These are phyloP conservation scores for Inonotus obliquus DNA, from an alignment of 1,284 basidiomycete species.

Conservation along the genomic window DNA sequence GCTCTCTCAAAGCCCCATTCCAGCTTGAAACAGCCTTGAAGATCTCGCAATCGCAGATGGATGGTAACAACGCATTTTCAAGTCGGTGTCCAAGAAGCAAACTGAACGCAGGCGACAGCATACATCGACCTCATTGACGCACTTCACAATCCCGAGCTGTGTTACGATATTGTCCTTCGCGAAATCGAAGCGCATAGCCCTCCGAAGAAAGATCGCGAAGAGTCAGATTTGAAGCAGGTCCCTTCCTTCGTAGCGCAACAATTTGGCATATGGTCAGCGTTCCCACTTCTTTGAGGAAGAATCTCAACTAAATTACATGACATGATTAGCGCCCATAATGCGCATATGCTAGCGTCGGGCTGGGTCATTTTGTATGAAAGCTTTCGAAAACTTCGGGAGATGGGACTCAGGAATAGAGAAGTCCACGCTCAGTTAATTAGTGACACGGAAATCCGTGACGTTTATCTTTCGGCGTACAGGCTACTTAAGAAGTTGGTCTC, in stretches of 20 bases:
- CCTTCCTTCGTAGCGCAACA: conserved; percentile 49
- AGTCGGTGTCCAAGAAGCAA: background rate
- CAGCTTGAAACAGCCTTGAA: conserved; percentile 54
- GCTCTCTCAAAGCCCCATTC: conserved; percentile 54
- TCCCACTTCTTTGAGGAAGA: background rate
- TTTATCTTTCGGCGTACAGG: conserved; percentile 61
- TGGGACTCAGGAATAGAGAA: conserved; percentile 48
- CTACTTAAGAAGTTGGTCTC: conserved; percentile 54
- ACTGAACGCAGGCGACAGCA: conserved; percentile 32
- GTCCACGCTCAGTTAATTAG: conserved; percentile 47
- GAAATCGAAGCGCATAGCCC: conserved; percentile 50
- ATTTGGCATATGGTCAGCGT: conserved; percentile 52
- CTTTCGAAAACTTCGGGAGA: conserved; percentile 46
- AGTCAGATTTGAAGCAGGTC: conserved; percentile 34
- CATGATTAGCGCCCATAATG: conserved; percentile 62
- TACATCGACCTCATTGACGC: conserved; percentile 62
- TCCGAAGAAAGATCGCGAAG: conserved; percentile 28
- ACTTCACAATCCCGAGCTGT: conserved; percentile 58
- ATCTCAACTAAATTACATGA: background rate
- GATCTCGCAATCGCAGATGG: conserved; percentile 66
- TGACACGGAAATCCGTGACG: conserved; percentile 44
- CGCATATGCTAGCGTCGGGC: conserved; percentile 69
- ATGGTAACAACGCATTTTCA: conserved; percentile 39
- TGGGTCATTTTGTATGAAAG: conserved; percentile 64
- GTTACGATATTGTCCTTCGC: conserved; percentile 46